phyloP scores from a whole-genome alignment of 805 yeast genomes.

The Saccharomycopsis babjevae region DNA sequence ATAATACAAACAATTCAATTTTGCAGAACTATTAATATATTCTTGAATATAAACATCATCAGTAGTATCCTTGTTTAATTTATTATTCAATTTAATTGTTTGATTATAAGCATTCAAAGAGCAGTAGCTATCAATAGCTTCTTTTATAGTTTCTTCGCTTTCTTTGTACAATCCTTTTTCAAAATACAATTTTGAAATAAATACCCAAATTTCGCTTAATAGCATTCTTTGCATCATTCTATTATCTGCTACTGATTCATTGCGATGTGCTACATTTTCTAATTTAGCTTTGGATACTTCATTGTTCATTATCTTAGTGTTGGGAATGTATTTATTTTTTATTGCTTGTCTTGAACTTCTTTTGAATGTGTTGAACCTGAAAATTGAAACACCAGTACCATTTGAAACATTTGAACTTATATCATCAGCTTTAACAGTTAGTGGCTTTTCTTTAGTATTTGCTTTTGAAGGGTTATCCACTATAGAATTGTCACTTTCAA shows the following conservation, averaged over 20 bases:
- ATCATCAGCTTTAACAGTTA: not conserved
- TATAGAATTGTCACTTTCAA: slow-evolving; percentile 19
- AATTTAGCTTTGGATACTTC: not conserved
- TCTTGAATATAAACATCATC: not conserved
- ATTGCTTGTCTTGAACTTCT: not conserved
- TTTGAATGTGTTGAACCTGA: slow-evolving; percentile 8
- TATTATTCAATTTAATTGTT: not conserved
- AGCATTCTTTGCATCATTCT: slow-evolving; percentile 33
- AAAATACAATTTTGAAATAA: slow-evolving; percentile 57
- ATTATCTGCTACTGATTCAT: slow-evolving; percentile 23
- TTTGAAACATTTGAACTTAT: not conserved
- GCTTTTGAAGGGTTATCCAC: not conserved
- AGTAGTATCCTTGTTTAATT: not conserved
- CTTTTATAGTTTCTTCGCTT: slow-evolving; percentile 61
- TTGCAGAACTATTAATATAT: not conserved
- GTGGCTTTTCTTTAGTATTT: not conserved
- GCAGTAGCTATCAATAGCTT: slow-evolving; percentile 40
- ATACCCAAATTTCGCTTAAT: slow-evolving; percentile 48
- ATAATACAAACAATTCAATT: not conserved
- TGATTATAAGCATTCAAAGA: not conserved
- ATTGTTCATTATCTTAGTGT: not conserved
- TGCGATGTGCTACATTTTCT: not conserved
- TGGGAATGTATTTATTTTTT: not conserved
- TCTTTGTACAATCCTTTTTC: slow-evolving; percentile 45
- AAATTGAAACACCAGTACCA: not conserved